Conservation (phyloP, 1,284 basidiomycete genomes). For the Fomitopsis palustris region DNA sequence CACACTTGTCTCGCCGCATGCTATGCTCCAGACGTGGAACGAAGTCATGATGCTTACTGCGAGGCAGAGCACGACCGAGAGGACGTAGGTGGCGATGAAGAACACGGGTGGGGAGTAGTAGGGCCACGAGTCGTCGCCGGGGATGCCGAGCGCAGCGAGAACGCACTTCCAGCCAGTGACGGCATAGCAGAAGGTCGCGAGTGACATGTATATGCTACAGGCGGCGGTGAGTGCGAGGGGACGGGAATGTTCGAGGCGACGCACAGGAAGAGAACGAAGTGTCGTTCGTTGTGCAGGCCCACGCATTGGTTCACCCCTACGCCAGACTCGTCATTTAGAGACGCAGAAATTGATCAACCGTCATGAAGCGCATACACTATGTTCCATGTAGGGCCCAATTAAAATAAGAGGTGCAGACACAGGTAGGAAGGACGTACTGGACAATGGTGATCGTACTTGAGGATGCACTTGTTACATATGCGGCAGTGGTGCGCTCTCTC, state of each 20-base stretch:
- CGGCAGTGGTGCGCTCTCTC: constrained; percentile 95
- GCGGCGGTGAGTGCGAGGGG: not conserved
- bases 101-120: constrained; percentile 63
- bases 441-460: constrained; percentile 96
- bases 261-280: constrained; percentile 94
- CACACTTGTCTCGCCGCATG: constrained; percentile 85
- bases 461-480: constrained; percentile 87
- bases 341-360: not conserved
- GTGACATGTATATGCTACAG: constrained; percentile 67
- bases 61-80: constrained; percentile 70
- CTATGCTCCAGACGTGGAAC: constrained; percentile 80
- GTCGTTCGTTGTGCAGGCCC: constrained; percentile 91
- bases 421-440: constrained; percentile 52
- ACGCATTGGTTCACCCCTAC: constrained; percentile 97
- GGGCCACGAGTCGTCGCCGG: constrained; percentile 49
- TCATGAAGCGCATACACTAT: constrained; percentile 33
- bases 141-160: constrained; percentile 52
- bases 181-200: constrained; percentile 57
- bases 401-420: not conserved
- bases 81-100: constrained; percentile 78
- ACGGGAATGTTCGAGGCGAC: constrained; percentile 20
- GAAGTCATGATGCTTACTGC: constrained; percentile 78
- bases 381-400: constrained; percentile 8
- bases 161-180: constrained; percentile 57
- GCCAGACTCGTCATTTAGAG: constrained; percentile 5